These are phyloP conservation scores for Termitomyces titanicus DNA, from an alignment of 768 basidiomycete species.

Conservation along the genomic window DNA sequence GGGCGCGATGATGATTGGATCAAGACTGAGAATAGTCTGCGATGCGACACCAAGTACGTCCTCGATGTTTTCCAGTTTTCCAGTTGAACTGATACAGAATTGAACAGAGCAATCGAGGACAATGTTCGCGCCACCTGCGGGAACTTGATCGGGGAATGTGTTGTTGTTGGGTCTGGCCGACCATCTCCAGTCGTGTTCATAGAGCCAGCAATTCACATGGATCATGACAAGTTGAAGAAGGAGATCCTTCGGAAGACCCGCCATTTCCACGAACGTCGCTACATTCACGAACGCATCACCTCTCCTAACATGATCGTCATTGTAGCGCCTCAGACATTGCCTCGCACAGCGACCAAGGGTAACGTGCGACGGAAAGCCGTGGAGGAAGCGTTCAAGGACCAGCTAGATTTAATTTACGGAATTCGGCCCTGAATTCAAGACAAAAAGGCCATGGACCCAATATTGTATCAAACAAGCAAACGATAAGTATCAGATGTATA, in stretches of 20 bases:
- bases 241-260: slow-evolving; percentile 69
- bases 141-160: slow-evolving; percentile 63
- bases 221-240: slow-evolving; percentile 56
- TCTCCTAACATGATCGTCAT: slow-evolving; percentile 60
- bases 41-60: slow-evolving; percentile 70
- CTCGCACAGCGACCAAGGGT: slow-evolving; percentile 75
- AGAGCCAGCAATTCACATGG: slow-evolving; percentile 52
- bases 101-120: slow-evolving; percentile 66
- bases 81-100: slow-evolving; percentile 10
- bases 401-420: slow-evolving; percentile 55
- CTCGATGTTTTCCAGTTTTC: background rate
- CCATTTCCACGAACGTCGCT: slow-evolving; percentile 68
- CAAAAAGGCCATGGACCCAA: background rate
- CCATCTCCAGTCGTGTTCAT: slow-evolving; percentile 74
- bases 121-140: slow-evolving; percentile 64
- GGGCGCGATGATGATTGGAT: slow-evolving; percentile 86
- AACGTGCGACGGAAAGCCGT: slow-evolving; percentile 75
- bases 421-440: background rate
- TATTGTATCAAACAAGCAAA: background rate
- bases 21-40: slow-evolving; percentile 73
- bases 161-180: slow-evolving; percentile 74
- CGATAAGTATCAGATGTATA: background rate
- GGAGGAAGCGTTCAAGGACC: slow-evolving; percentile 54
- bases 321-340: slow-evolving; percentile 57
- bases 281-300: slow-evolving; percentile 73